Evolutionary conservation across 2,329 filamentous ascomycete species (phyloP).

Genomic region (Alternaria triticimaculans): DNA sequence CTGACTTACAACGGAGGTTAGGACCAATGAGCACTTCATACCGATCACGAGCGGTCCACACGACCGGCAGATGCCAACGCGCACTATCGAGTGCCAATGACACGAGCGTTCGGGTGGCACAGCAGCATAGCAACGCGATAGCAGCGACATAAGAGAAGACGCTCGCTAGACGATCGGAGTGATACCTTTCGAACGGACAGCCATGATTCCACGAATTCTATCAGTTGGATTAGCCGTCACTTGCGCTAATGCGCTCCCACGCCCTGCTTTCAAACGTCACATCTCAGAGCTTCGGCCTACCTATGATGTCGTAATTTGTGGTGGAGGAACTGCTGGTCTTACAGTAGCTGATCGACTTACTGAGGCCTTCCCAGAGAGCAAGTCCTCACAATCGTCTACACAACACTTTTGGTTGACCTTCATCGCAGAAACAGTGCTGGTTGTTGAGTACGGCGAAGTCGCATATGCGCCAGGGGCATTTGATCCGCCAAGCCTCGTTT

Average conservation of each 20-base stretch:
- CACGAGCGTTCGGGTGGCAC: not conserved
- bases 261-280: not conserved
- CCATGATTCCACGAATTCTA: not conserved
- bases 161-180: not conserved
- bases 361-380: constrained; percentile 8
- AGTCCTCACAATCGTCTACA: too few species aligned
- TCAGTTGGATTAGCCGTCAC: not conserved
- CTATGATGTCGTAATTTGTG: constrained; percentile 17
- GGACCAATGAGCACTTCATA: not conserved
- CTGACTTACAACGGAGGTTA: not conserved
- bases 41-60: not conserved
- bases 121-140: not conserved
- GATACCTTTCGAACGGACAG: not conserved
- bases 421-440: constrained; percentile 6
- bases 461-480: not conserved
- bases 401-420: not conserved
- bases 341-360: constrained; percentile 24
- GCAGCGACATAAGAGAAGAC: not conserved
- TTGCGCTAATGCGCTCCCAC: not conserved
- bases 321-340: constrained; percentile 22
- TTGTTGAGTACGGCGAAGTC: constrained; percentile 14
- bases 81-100: not conserved
- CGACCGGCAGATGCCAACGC: not conserved
- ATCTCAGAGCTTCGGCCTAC: not conserved
- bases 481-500: not conserved